phyloP scores from a whole-genome alignment of 176 grass and related monocot species.

The Cymbopogon citratus region DNA sequence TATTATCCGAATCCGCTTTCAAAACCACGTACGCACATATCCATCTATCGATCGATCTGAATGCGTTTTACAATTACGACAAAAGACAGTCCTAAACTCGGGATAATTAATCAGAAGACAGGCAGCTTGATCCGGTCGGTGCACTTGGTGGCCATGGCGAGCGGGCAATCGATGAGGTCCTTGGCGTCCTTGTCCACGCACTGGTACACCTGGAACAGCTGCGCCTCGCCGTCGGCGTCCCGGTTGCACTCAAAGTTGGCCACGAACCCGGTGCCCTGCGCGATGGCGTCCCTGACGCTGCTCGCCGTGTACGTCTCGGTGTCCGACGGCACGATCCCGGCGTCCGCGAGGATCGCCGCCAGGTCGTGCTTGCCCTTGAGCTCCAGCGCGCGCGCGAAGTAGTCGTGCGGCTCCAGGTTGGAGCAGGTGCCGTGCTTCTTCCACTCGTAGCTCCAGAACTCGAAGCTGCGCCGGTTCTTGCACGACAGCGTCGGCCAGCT shows the following conservation, averaged over 20 bases:
- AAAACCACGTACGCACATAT: neutral
- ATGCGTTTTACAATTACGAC: neutral
- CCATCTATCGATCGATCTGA: neutral
- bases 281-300: slow-evolving; percentile 45
- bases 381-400: slow-evolving; percentile 47
- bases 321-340: slow-evolving; percentile 56
- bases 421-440: slow-evolving; percentile 80
- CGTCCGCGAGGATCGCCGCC: slow-evolving; percentile 33
- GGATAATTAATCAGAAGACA: slow-evolving; percentile 42
- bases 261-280: slow-evolving; percentile 17
- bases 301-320: slow-evolving; percentile 22
- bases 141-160: slow-evolving; percentile 39
- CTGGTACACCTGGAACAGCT: slow-evolving; percentile 81
- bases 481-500: slow-evolving; percentile 73
- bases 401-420: slow-evolving; percentile 46
- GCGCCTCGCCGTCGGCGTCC: slow-evolving; percentile 26
- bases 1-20: too few species aligned
- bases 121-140: slow-evolving; percentile 46
- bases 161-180: slow-evolving; percentile 60
- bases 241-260: slow-evolving; percentile 66
- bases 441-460: slow-evolving; percentile 89
- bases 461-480: slow-evolving; percentile 27
- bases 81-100: neutral
- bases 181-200: slow-evolving; percentile 42
- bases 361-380: slow-evolving; percentile 48